Evolutionary conservation across 768 basidiomycete species (phyloP).

Genomic region (Lenzites betulinus): DNA sequence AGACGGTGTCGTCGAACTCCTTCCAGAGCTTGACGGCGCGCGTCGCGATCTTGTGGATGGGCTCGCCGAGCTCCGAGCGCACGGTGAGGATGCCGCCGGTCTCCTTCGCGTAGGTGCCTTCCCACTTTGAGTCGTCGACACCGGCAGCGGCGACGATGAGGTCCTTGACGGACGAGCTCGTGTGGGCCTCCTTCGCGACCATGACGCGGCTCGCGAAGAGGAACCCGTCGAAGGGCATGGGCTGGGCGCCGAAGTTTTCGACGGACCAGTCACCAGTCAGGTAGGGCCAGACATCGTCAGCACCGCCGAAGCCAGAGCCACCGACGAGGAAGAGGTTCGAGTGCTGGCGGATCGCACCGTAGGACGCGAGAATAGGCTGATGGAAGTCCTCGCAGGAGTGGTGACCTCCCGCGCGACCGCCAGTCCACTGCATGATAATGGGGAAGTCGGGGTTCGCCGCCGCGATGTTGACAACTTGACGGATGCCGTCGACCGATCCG

Average conservation of each 20-base stretch:
- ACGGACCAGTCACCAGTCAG: conserved; percentile 95
- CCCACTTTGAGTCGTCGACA: conserved; percentile 88
- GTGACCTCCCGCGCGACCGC: conserved; percentile 97
- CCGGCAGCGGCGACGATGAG: conserved; percentile 94
- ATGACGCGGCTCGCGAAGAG: conserved; percentile 96
- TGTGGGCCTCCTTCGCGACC: conserved; percentile 99
- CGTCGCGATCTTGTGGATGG: conserved; percentile 98
- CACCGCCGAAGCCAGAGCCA: conserved; percentile 95
- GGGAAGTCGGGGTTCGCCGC: conserved; percentile 94
- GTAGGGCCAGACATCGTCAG: conserved; percentile 96
- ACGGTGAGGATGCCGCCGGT: conserved; percentile 97
- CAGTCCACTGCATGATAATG: conserved; percentile 98
- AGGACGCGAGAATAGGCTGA: conserved; percentile 90
- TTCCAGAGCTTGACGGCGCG: conserved; percentile 98
- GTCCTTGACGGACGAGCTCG: conserved; percentile 92
- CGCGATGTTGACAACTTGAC: conserved; percentile 96
- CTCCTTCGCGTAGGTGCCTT: conserved; percentile 90
- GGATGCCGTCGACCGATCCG: conserved; percentile 95
- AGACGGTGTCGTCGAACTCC: conserved; percentile 96
- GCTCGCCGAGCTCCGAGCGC: conserved; percentile 96
- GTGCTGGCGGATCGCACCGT: conserved; percentile 86
- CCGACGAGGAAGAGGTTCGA: conserved; percentile 87
- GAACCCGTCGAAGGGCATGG: conserved; percentile 99
- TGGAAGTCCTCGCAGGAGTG: conserved; percentile 99
- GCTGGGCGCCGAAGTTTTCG: conserved; percentile 76